These are phyloP conservation scores for Suhomyces pyralidae DNA, from an alignment of 805 yeast genomes.

Conservation along the genomic window DNA sequence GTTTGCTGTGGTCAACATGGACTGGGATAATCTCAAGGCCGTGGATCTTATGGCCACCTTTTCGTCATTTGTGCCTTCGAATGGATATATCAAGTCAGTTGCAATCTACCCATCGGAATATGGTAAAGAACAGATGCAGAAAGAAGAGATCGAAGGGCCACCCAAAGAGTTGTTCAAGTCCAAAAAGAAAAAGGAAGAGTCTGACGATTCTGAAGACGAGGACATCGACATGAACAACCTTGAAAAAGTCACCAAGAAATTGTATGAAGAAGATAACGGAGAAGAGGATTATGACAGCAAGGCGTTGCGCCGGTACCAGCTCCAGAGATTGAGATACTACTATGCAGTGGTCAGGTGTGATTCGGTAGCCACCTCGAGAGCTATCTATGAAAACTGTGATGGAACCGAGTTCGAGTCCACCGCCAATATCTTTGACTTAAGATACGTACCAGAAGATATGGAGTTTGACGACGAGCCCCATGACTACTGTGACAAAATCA, in stretches of 20 bases:
- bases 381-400: conserved; percentile 83
- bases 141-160: conserved; percentile 90
- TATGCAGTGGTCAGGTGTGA: conserved; percentile 91
- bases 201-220: conserved; percentile 31
- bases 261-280: conserved; percentile 79
- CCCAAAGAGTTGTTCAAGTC: conserved; percentile 74
- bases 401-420: conserved; percentile 96
- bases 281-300: conserved; percentile 81
- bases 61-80: conserved; percentile 75
- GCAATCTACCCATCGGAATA: conserved; percentile 83
- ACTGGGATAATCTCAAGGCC: conserved; percentile 94
- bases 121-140: conserved; percentile 88
- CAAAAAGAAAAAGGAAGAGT: conserved; percentile 30
- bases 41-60: conserved; percentile 88
- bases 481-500: conserved; percentile 70
- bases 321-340: conserved; percentile 88
- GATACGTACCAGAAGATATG: conserved; percentile 93
- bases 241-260: conserved; percentile 63
- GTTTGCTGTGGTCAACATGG: conserved; percentile 91
- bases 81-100: conserved; percentile 67
- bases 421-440: conserved; percentile 86
- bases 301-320: conserved; percentile 82
- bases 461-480: conserved; percentile 70
- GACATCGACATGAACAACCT: conserved; percentile 46
- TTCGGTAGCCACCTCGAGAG: conserved; percentile 62